Base-by-base conservation (phyloP, 805 yeast genomes). In the Wickerhamomyces strasburgensis region DNA sequence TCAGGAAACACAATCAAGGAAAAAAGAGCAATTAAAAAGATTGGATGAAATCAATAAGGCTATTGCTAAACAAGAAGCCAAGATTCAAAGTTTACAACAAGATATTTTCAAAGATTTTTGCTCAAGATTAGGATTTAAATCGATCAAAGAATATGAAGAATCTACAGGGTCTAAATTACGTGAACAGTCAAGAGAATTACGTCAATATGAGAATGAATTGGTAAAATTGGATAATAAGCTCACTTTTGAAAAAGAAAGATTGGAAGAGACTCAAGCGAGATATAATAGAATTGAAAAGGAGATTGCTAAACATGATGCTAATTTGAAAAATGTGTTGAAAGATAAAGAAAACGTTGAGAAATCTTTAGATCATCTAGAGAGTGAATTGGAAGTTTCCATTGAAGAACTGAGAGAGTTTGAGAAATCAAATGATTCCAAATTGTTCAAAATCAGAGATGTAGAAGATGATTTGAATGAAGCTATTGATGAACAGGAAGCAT, bases 131-230 rank as follows among this genome's bases (percentile, higher is more conserved):
- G 76, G 77, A 0, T 75, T 86, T 48, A 55, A 61, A 6, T 59
- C 58, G 43, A 75, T 87, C 27, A 65, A 70, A 32, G 87, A 81
- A 24, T 88, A 83, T 54, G 96, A 88, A 55, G 65, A 64, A 30
- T 65, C 74, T 10, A 84, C 80, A 37, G 89, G 90, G 5, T 64
- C 74, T 5, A 59, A 72, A 4, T 51, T 73, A 34, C 66, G 84
- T 51, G 67, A 67, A 23, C 74, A 75, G 35, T 67, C 79, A 2
- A 76, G 74, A 41, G 86, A 82, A 51, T 65, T 78, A 31, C 68
- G 83, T 1, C 77, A 77, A 44, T 73, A 73, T 40, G 64, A 74
- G 28, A 78, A 77, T 41, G 83, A 84, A 38, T 71, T 82, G 14
- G 60, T 80, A 13, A 70, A 75, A 6, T 58, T 85, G 29, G 67